A percentile compares a stretch with the other conserved stretches of the same genome.
These are phyloP conservation scores for Agastache rugosa DNA, from an alignment of 257 asterid species.

Conservation along the genomic window DNA sequence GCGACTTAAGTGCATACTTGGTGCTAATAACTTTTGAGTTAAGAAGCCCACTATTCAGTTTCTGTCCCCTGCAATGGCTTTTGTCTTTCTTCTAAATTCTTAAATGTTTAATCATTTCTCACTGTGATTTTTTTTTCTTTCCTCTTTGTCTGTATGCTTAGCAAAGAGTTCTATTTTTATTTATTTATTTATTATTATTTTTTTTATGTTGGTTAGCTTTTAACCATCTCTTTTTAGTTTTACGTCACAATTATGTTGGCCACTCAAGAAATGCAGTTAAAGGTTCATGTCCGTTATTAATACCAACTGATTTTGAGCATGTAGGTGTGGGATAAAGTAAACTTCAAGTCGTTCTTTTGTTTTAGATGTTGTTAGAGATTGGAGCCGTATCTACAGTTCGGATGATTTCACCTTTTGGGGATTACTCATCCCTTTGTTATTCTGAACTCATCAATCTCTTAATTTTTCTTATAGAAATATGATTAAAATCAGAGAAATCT, in stretches of 20 bases:
- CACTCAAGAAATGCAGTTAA: not conserved
- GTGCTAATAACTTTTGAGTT: not conserved
- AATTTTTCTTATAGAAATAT: not conserved
- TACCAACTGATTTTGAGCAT: not conserved
- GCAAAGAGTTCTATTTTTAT: not conserved
- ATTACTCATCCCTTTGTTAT: not conserved
- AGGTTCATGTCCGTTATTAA: not conserved
- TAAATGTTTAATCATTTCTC: not conserved
- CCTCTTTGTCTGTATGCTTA: not conserved
- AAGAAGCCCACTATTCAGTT: not conserved
- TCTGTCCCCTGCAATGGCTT: not conserved
- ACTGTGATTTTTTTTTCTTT: not conserved
- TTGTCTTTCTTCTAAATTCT: not conserved
- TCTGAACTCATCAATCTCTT: not conserved
- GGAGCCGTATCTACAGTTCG: not conserved
- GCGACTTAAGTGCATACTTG: not conserved
- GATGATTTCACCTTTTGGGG: not conserved
- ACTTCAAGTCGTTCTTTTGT: not conserved
- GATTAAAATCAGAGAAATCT: not conserved
- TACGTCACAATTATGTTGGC: not conserved
- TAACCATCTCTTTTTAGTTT: not conserved
- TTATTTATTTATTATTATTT: too few relatives aligned
- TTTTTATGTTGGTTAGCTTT: not conserved
- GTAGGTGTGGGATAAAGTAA: not conserved
- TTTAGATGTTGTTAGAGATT: not conserved